Percentiles rank a stretch among this genome's conserved stretches.
These are phyloP conservation scores for Verruconis gallopava DNA, from an alignment of 2,329 filamentous ascomycete genomes.

Conservation along the genomic window DNA sequence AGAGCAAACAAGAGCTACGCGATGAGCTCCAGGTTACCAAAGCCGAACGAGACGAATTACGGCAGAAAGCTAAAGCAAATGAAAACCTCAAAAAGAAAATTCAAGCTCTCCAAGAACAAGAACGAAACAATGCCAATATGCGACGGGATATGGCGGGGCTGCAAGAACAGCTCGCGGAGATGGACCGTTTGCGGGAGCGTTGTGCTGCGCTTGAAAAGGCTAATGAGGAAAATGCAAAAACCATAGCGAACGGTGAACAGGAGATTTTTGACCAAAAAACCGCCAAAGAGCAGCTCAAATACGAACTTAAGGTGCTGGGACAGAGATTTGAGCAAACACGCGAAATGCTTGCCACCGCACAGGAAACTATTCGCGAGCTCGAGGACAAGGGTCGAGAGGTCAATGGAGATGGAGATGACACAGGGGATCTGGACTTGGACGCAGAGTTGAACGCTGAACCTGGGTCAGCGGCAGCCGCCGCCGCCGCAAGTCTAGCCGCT, in stretches of 20 bases:
- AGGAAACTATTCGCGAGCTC: slow-evolving; percentile 34
- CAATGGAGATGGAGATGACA: slow-evolving; percentile 20
- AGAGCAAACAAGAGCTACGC: slow-evolving; percentile 34
- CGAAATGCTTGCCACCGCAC: slow-evolving; percentile 34
- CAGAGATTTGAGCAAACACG: slow-evolving; percentile 35
- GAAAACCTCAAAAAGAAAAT: slow-evolving; percentile 43
- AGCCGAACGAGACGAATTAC: slow-evolving; percentile 36
- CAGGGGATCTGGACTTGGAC: slow-evolving; percentile 22
- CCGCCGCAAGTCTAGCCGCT: too few relatives aligned
- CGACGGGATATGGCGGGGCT: slow-evolving; percentile 33
- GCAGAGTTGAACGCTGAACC: slow-evolving; percentile 25
- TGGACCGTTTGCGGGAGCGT: slow-evolving; percentile 32
- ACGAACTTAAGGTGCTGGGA: slow-evolving; percentile 33
- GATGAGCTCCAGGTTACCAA: slow-evolving; percentile 37
- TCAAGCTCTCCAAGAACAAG: slow-evolving; percentile 35
- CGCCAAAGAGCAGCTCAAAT: slow-evolving; percentile 33
- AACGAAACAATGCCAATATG: slow-evolving; percentile 29
- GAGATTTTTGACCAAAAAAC: slow-evolving; percentile 39
- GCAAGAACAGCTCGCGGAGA: slow-evolving; percentile 30
- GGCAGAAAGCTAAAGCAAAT: slow-evolving; percentile 36
- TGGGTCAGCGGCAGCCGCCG: neutral
- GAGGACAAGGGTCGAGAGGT: slow-evolving; percentile 32
- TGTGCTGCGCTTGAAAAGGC: slow-evolving; percentile 34
- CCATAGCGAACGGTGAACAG: slow-evolving; percentile 37
- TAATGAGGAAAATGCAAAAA: slow-evolving; percentile 37